Evolutionary conservation across 2,329 filamentous ascomycete genomes (phyloP).

Genomic region (Alternaria brassicicola): DNA sequence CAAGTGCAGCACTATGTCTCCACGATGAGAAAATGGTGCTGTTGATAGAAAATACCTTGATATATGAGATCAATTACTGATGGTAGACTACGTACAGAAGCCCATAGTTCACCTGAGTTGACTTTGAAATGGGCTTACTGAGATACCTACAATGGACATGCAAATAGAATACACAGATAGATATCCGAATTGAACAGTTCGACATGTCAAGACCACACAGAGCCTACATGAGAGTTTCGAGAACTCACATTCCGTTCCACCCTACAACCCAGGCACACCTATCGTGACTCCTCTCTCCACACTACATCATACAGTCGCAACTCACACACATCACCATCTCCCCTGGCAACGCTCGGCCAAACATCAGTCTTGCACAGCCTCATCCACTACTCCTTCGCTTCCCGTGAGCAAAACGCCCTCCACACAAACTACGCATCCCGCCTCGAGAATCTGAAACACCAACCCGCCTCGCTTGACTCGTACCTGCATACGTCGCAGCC

Average conservation of each 20-base stretch:
- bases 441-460: not conserved
- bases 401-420: not conserved
- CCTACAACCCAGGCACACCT: not conserved
- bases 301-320: not conserved
- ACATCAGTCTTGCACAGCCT: not conserved
- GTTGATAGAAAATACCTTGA: not conserved
- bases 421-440: not conserved
- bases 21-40: not conserved
- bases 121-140: not conserved
- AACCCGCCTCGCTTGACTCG: slow-evolving; percentile 3
- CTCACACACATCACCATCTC: not conserved
- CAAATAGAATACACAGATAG: too few species aligned
- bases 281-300: not conserved
- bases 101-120: not conserved
- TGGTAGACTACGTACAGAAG: not conserved
- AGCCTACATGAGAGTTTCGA: not conserved
- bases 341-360: slow-evolving; percentile 5
- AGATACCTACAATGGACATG: not conserved
- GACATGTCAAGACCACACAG: not conserved
- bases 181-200: too few species aligned
- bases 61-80: not conserved
- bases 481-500: not conserved
- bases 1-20: not conserved
- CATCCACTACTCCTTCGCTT: not conserved
- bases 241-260: not conserved